Conservation (phyloP, 2,329 filamentous ascomycete genomes). For the Colletotrichum paranaense region DNA sequence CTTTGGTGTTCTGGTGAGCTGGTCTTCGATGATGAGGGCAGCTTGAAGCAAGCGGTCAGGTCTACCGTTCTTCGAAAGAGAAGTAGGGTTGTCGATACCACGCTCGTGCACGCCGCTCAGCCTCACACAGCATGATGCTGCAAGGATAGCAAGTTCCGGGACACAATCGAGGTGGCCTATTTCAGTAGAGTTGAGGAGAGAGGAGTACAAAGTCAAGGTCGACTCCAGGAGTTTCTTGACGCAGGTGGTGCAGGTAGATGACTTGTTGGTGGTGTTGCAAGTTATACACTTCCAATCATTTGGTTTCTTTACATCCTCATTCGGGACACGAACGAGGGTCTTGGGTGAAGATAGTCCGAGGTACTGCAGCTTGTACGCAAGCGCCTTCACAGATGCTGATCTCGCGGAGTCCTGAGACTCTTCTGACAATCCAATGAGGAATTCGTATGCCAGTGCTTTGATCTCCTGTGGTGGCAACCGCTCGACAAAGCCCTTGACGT, state of each 20-base stretch:
- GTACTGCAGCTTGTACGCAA: conserved; percentile 58
- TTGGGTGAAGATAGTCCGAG: conserved; percentile 54
- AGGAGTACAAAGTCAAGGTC: conserved; percentile 21
- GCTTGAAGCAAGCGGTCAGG: conserved; percentile 58
- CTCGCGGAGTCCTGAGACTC: conserved; percentile 39
- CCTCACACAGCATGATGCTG: conserved; percentile 48
- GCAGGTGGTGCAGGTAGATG: conserved; percentile 19
- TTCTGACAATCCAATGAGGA: conserved; percentile 47
- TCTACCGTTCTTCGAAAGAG: conserved; percentile 1
- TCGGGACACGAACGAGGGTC: conserved; percentile 39
- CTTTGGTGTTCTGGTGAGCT: conserved; percentile 56
- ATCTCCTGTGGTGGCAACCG: conserved; percentile 53
- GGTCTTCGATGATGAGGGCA: conserved; percentile 60
- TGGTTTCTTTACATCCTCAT: conserved; percentile 30
- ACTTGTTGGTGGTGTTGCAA: conserved; percentile 7
- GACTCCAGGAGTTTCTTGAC: conserved; percentile 30
- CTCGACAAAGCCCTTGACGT: conserved; percentile 57
- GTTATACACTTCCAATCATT: conserved; percentile 37
- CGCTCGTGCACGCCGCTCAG: conserved; percentile 34
- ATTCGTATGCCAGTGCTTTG: conserved; percentile 50
- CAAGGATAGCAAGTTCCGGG: conserved; percentile 49
- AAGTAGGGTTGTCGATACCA: not conserved
- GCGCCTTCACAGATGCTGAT: conserved; percentile 43
- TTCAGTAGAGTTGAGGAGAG: conserved; percentile 21
- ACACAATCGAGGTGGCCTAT: conserved; percentile 26